Percentiles rank a stretch among this genome's conserved stretches.
These are phyloP conservation scores for Cryptococcus sp. DNA, from an alignment of 1,284 basidiomycete genomes.

Conservation along the genomic window DNA sequence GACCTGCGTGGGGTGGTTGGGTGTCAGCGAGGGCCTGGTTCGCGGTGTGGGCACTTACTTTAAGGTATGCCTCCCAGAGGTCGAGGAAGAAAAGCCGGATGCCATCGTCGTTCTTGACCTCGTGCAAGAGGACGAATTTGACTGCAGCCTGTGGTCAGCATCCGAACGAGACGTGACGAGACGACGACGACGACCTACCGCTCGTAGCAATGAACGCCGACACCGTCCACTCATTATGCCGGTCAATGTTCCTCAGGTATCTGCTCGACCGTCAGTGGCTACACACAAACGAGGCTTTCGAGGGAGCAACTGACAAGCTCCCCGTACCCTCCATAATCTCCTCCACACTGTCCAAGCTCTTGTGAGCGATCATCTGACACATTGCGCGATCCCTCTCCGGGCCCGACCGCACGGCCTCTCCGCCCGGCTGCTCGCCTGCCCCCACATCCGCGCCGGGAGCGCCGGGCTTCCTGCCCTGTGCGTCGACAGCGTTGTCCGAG, in stretches of 20 bases:
- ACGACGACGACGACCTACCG: slow-evolving; percentile 59
- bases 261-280: slow-evolving; percentile 52
- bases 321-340: slow-evolving; percentile 81
- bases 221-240: slow-evolving; percentile 95
- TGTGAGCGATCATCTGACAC: slow-evolving; percentile 94
- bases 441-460: slow-evolving; percentile 5
- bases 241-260: slow-evolving; percentile 88
- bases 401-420: slow-evolving; percentile 58
- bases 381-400: slow-evolving; percentile 71
- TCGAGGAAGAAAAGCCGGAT: slow-evolving; percentile 86
- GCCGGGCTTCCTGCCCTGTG: slow-evolving; percentile 1
- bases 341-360: slow-evolving; percentile 84
- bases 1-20: slow-evolving; percentile 56
- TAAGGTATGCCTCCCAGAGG: slow-evolving; percentile 91
- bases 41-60: slow-evolving; percentile 57
- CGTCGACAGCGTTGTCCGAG: slow-evolving; percentile 17
- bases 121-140: slow-evolving; percentile 87
- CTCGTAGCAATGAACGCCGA: slow-evolving; percentile 90
- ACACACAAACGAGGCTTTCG: not conserved
- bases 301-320: slow-evolving; percentile 63
- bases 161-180: not conserved
- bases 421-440: slow-evolving; percentile 50
- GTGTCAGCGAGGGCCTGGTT: not conserved
- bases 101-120: slow-evolving; percentile 91
- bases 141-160: slow-evolving; percentile 23